Evolutionary conservation across 2,329 filamentous ascomycete species (phyloP).

Genomic region (Sclerotinia nivalis): DNA sequence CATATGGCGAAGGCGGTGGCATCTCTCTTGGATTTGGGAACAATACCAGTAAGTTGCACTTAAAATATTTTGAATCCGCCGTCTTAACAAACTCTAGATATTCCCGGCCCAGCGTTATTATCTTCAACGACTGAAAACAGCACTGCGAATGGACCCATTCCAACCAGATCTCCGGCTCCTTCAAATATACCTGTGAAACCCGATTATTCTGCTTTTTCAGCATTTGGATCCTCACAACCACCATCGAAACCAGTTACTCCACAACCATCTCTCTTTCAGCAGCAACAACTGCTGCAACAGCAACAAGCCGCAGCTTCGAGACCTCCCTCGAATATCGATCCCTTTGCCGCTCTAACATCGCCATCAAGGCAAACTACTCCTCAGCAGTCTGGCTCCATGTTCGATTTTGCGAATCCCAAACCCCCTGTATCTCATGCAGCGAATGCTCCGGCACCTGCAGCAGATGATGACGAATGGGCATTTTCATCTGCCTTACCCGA

Average conservation of each 20-base stretch:
- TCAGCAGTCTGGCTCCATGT: constrained; percentile 54
- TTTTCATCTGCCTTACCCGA: constrained; percentile 85
- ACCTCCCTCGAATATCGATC: constrained; percentile 52
- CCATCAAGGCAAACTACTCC: constrained; percentile 48
- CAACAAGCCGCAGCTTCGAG: constrained; percentile 42
- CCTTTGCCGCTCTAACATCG: constrained; percentile 54
- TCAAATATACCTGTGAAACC: constrained; percentile 34
- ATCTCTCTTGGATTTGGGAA: constrained; percentile 80
- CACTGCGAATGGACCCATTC: constrained; percentile 54
- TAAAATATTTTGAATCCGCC: background rate
- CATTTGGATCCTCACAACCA: constrained; percentile 54
- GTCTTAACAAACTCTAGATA: constrained; percentile 49
- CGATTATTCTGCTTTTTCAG: constrained; percentile 55
- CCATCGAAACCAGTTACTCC: constrained; percentile 55
- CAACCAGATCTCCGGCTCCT: constrained; percentile 42
- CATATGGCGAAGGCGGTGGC: constrained; percentile 72
- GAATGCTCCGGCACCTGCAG: constrained; percentile 46
- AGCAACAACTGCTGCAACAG: constrained; percentile 39
- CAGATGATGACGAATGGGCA: constrained; percentile 88
- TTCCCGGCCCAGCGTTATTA: constrained; percentile 62
- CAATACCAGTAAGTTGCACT: constrained; percentile 58
- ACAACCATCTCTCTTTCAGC: constrained; percentile 51
- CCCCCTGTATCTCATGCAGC: constrained; percentile 41
- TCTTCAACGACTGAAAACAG: constrained; percentile 64
- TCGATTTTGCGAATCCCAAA: constrained; percentile 43